Percentiles rank a stretch among this genome's conserved stretches.
These are phyloP conservation scores for Aureobasidium sp. DNA, from an alignment of 2,329 filamentous ascomycete species.

Conservation along the genomic window DNA sequence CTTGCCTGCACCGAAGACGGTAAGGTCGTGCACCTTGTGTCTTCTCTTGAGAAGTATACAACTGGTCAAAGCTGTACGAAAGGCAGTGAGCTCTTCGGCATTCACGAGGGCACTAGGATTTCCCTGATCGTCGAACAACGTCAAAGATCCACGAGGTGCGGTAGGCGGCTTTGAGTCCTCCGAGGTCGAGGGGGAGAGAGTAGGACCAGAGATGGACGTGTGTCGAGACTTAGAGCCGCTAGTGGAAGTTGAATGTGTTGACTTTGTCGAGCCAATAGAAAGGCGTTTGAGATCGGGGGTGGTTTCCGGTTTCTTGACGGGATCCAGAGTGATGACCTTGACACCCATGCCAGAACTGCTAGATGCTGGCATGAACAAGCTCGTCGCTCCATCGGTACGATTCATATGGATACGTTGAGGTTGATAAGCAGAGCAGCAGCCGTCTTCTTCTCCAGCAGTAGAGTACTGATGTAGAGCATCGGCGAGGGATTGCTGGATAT, in stretches of 20 bases:
- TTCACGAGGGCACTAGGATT: slow-evolving; percentile 54
- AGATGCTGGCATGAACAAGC: slow-evolving; percentile 59
- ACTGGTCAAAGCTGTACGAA: slow-evolving; percentile 56
- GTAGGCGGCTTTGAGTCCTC: slow-evolving; percentile 16
- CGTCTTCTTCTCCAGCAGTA: slow-evolving; percentile 47
- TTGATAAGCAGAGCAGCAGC: slow-evolving; percentile 52
- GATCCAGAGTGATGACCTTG: slow-evolving; percentile 53
- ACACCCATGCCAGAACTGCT: slow-evolving; percentile 52
- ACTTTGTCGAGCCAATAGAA: slow-evolving; percentile 11
- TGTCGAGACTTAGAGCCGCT: neutral
- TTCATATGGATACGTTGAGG: slow-evolving; percentile 53
- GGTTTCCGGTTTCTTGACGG: slow-evolving; percentile 11
- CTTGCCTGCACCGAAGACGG: slow-evolving; percentile 78
- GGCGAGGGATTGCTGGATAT: slow-evolving; percentile 49
- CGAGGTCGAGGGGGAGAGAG: slow-evolving; percentile 18
- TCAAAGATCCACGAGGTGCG: slow-evolving; percentile 43
- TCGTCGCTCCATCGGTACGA: slow-evolving; percentile 52
- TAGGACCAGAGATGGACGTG: slow-evolving; percentile 7
- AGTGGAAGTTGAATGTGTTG: neutral
- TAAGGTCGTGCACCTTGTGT: slow-evolving; percentile 61
- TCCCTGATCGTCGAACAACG: slow-evolving; percentile 46
- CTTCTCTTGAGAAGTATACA: slow-evolving; percentile 56
- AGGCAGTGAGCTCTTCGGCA: slow-evolving; percentile 59
- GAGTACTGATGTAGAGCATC: slow-evolving; percentile 58
- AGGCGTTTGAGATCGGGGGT: slow-evolving; percentile 21